Base-by-base conservation (phyloP, 352 stramenopile species). In the Phytophthora sp. region DNA sequence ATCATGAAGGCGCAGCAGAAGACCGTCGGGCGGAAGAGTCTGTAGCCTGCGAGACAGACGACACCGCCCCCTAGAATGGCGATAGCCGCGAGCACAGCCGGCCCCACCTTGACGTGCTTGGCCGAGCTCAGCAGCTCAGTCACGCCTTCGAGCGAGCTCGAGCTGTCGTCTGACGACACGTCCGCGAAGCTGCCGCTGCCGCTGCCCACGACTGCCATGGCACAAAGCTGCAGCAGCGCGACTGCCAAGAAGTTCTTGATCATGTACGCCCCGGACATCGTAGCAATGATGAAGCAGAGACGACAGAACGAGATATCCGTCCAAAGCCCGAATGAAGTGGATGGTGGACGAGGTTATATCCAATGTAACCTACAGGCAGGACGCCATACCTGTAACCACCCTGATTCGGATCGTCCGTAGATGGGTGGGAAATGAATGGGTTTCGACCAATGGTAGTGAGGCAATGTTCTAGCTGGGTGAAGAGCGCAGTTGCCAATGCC, bases 1-100 rank as follows among this genome's bases (percentile, higher is more conserved):
- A 89, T 50, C 24, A 89, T 75, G 45, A 95, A 95, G 31, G 77
- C 84, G 56, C 74, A 91, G 53, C 80, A 76, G 42, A 93, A 84
- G 20, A 88, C 80, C 0, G 79, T 84, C 4, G 74, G 78, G 8
- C 82, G 84, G 55, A 89, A 77, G 16, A 88, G 73, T 0, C 77
- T 70, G 44, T 91, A 88, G 27, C 86, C 86, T 1, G 71, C 64
- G 0, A 90, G 33, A 49, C 80, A 85, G 27, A 91, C 67, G 31
- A 78, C 36, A 1, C 52, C 56, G 8, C 86, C 86, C 8, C 80
- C 62, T 2, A 85, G 29, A 9, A 90, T 58, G 0, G 84, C 86
- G 5, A 80, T 55, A n/a, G 66, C 78, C 0, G 86, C 76, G 2
- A 86, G 65, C 20, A 93, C 62, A 8, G 76, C 66, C 0, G 80